Evolutionary conservation across 768 basidiomycete species (phyloP), one percentile per base, ranked within the genome.

Genomic region (Leccinum obscurum): DNA sequence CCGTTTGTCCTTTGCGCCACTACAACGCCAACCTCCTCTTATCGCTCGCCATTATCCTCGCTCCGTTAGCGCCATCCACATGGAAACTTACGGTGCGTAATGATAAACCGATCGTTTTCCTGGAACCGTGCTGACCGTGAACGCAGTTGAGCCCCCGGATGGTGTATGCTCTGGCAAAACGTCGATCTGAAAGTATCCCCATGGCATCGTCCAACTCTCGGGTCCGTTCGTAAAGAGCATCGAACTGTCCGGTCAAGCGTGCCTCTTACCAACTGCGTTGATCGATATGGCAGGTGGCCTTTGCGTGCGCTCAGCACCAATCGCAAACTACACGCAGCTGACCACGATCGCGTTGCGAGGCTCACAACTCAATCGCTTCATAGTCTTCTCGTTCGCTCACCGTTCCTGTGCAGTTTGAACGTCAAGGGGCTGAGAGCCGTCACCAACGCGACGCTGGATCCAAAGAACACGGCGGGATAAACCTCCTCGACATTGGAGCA

Each of bases 381-480:
- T 66, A 76, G 84, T 57, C 81, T 95, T 39, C 80, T 95, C 50
- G 74, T 83, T 32, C 82, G 82, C 35, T 91, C 88, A 2, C 88
- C 85, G 1, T 74, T 73, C 13, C 75, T 95, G 52, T 76, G 80
- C 63, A 77, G 68, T 34, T 71, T 95, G 46, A 83, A 80, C 59
- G 76, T 95, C 50, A 88, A 85, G 66, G 92, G 90, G 0, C 78
- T 95, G 8, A 62, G 71, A 4, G 83, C 81, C 3, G 91, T 92
- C 14, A 87, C 85, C 20, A 88, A 91, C 69, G 80, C 83, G 15
- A 95, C 90, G 1, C 87, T 90, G 70, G 84, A 85, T 50, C 95
- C 59, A 85, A 79, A 70, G 83, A 85, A 48, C 24, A 24, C 24
- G 24, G 24, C 24, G 24, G 24, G 24, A 24, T 24, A 24, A 24